Base-by-base conservation (phyloP, 371 early-diverging fungal genomes). In the Choanephora cucurbitarum region DNA sequence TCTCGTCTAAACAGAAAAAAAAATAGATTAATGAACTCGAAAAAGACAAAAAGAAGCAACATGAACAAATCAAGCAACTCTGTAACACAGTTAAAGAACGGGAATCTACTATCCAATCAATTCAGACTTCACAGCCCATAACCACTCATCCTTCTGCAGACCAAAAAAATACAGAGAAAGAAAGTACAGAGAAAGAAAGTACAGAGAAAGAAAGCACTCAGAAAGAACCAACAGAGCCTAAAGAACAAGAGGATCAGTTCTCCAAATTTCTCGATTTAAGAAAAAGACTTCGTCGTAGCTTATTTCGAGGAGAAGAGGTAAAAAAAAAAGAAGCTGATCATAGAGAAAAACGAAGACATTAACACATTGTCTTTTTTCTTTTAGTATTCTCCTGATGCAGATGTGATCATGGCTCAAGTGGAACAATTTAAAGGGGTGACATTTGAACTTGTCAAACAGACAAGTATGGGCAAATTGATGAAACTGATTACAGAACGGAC, bases 361-460 rank as follows among this genome's bases (percentile, higher is more conserved):
- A n/a, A n/a, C n/a, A n/a, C n/a, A n/a, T n/a, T n/a, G n/a, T n/a
- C 22, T 22, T 28, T 11, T 33, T 24, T 53, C 17, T 24, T 24
- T 34, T 42, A 73, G 67, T 71, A 69, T 54, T 65, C 68, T n/a
- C 51, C 49, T 28, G 62, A 62, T 28, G 60, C 71, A n/a, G 67
- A 71, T 45, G 49, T 45, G 4, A 66, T 73, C 41, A 60, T 76
- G 69, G 61, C 46, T 46, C 58, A 76, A 48, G 62, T 76, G 6
- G 77, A 76, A 43, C 62, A 64, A 32, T 76, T 76, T 49, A 56
- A 68, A 45, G 69, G 60, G 21, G 69, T 67, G 24, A 67, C 77
- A 19, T 76, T 76, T 59, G 69, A 76, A 31, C 58, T 76, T 24
- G 73, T 71, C 58, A 76, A 76, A 75, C 73, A 78, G 63, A 75